Evolutionary conservation across 2,329 filamentous ascomycete species (phyloP), one percentile per base, ranked within the genome.

Genomic region (Stagonosporopsis chrysanthemi): DNA sequence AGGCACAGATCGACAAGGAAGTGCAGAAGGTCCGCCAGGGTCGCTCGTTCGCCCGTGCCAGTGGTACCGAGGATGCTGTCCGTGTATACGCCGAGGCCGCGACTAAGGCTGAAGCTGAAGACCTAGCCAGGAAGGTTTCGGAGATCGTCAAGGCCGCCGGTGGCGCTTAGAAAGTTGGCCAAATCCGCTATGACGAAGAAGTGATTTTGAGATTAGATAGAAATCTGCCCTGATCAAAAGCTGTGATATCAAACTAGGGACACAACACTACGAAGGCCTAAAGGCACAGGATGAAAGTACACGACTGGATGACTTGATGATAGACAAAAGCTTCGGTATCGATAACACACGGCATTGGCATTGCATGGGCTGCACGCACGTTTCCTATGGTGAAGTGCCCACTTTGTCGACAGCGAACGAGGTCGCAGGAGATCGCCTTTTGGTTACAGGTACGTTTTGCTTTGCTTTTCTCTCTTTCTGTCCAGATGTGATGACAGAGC

Each of bases 81-180:
- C 86, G 95, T 61, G 93, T 99, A 19, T 99, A 99, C 73, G 94
- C 94, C 7, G 95, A 99, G 79, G 95, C 95, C 4, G 91, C 90
- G 35, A 95, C 91, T 43, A 87, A 90, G 62, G 90, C 88, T 15
- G 94, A 98, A 78, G 92, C 93, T 1, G 93, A 97, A 70, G 92
- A 97, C 77, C 83, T 98, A 61, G 92, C 93, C 56, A 88, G 88
- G 68, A 91, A 92, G 75, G 92, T 98, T 44, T 88, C 89, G 15
- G 84, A 86, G 64, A 86, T 92, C 61, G 88, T 95, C 56, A 86
- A 88, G 76, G 51, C 56, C 12, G 69, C 71, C 15, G 73, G 73
- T 24, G 56, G 63, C 39, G 61, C 58, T 53, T 69, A 68, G 62
- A 56, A 52, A 52, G 58, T 43, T 17, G 26, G 41, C 8, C 45